Evolutionary conservation across 371 early-diverging fungal species (phyloP).

Genomic region (Saksenaea oblongispora): DNA sequence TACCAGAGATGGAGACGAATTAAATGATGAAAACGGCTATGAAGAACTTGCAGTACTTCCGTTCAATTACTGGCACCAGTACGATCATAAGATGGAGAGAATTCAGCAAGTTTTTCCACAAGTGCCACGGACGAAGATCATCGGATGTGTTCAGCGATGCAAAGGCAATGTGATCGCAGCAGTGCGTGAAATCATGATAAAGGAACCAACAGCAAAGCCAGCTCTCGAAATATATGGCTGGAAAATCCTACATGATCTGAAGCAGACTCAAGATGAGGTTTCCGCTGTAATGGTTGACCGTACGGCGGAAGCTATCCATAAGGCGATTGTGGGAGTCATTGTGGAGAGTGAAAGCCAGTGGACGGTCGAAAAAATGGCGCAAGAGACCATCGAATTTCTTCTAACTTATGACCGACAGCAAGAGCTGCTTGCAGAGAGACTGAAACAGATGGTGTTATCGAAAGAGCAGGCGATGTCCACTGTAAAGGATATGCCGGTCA

Average conservation of each 20-base stretch:
- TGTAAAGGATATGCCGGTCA: constrained; percentile 28
- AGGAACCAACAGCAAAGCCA: constrained; percentile 15
- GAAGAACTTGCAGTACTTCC: constrained; percentile 23
- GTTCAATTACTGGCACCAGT: constrained; percentile 45
- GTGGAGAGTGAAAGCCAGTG: constrained; percentile 22
- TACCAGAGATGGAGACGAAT: background rate
- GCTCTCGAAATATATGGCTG: constrained; percentile 15
- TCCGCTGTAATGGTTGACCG: constrained; percentile 47
- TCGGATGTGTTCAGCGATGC: constrained; percentile 16
- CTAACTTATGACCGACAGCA: constrained; percentile 37
- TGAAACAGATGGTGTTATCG: constrained; percentile 32
- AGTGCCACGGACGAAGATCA: constrained; percentile 4
- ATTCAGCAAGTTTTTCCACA: constrained; percentile 21
- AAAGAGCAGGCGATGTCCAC: constrained; percentile 15
- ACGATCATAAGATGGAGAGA: constrained; percentile 17
- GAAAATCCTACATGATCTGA: constrained; percentile 23
- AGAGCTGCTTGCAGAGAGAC: constrained; percentile 28
- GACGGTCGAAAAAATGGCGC: constrained; percentile 26
- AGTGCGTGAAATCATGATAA: constrained; percentile 12
- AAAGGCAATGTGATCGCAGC: constrained; percentile 19
- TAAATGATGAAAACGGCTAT: background rate
- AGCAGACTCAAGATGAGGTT: constrained; percentile 33
- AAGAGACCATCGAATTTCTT: constrained; percentile 50
- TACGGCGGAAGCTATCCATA: constrained; percentile 33
- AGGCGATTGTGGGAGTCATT: constrained; percentile 43